Evolutionary conservation across 768 basidiomycete species (phyloP), one percentile per base, ranked within the genome.

Genomic region (Suillus sp.): DNA sequence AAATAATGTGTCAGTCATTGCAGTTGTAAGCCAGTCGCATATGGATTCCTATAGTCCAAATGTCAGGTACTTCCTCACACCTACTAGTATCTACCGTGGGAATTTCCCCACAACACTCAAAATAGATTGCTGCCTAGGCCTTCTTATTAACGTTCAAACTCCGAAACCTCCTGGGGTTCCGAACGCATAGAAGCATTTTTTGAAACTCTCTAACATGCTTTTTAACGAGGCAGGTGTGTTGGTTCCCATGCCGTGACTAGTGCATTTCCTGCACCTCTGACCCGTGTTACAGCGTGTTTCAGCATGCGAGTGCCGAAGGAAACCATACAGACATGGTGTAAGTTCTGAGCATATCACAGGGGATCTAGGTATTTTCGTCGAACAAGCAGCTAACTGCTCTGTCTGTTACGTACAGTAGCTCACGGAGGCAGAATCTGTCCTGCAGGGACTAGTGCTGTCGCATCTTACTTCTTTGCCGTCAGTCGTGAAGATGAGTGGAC

Each of bases 401-500:
- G 59, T 30, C 18, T 53, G 47, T 56, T 40, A n/a, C 20, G 34
- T 32, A 42, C 61, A 75, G 74, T 66, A 13, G 60, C 59, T 4
- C 65, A 77, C 10, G 74, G 74, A 32, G 74, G 75, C 4, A 50
- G 57, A 18, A 22, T 75, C 2, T 66, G 64, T 2, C 63, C 50
- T 16, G 51, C 64, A 42, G 61, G 50, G 14, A 43, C 65, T 30
- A 65, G 63, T 53, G 14, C 43, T 25, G 65, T 62, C n/a, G 65
- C 69, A 6, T 67, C 67, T 38, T 75, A 77, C 62, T 75, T 74
- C 62, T 75, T 75, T 43, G 75, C 75, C 42, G 68, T 20, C 18
- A 69, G 75, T 55, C 62, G 65, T 13, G 64, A 62, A 25, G 74
- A 75, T 7, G 66, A 71, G 11, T 75, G 74, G 74, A 74, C 64